Evolutionary conservation across 768 basidiomycete genomes (phyloP).

Genomic region (Hygrophorus pudorinus): DNA sequence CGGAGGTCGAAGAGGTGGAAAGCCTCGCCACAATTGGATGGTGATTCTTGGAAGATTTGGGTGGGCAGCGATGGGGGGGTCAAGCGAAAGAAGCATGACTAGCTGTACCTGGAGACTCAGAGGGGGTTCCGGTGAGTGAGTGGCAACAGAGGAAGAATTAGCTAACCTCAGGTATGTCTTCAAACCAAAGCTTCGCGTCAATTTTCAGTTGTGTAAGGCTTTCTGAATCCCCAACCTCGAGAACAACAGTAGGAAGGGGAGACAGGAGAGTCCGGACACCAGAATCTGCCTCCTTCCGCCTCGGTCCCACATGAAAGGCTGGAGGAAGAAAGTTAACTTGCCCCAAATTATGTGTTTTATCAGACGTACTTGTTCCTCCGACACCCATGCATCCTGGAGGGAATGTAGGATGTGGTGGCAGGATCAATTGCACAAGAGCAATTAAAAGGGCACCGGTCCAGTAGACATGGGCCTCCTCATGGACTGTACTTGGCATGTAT

Average conservation of each 20-base stretch:
- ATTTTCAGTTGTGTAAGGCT: slow-evolving; percentile 11
- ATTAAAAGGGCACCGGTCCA: background rate
- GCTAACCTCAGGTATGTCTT: slow-evolving; percentile 12
- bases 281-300: slow-evolving; percentile 11
- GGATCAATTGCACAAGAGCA: background rate
- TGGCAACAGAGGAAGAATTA: slow-evolving; percentile 7
- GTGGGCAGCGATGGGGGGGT: slow-evolving; percentile 7
- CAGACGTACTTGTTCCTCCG: slow-evolving; percentile 7
- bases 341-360: slow-evolving; percentile 6
- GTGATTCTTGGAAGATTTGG: slow-evolving; percentile 8
- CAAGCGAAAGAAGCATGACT: slow-evolving; percentile 12
- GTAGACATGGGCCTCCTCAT: slow-evolving; percentile 6
- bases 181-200: slow-evolving; percentile 14
- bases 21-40: slow-evolving; percentile 9
- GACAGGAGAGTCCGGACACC: slow-evolving; percentile 4
- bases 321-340: slow-evolving; percentile 4
- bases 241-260: slow-evolving; percentile 6
- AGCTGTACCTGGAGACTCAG: slow-evolving; percentile 14
- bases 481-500: slow-evolving; percentile 9
- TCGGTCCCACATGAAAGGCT: slow-evolving; percentile 12
- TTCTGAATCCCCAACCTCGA: slow-evolving; percentile 14
- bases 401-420: background rate
- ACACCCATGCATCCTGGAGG: slow-evolving; percentile 1
- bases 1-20: too few species aligned
- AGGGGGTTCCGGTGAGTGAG: slow-evolving; percentile 6